phyloP scores from a whole-genome alignment of 768 basidiomycete genomes.

The Amanita subjunquillea region DNA sequence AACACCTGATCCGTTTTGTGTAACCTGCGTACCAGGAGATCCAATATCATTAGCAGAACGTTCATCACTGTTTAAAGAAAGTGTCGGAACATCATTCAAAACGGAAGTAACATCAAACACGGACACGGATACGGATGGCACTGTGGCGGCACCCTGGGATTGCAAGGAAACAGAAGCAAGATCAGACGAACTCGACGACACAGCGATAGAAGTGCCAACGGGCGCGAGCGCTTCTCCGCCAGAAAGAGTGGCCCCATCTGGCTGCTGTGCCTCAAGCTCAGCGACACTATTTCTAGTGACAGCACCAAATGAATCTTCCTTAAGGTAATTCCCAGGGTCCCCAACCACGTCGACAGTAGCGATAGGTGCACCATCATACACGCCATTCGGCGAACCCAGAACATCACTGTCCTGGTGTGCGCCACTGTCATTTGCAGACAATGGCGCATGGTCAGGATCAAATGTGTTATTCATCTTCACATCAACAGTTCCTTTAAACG shows the following conservation, averaged over 20 bases:
- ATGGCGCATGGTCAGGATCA: slow-evolving; percentile 20
- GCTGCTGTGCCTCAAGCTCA: slow-evolving; percentile 5
- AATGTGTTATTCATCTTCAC: slow-evolving; percentile 28
- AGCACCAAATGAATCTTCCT: background rate
- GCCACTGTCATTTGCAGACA: slow-evolving; percentile 10
- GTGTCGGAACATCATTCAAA: slow-evolving; percentile 19
- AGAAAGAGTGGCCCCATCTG: background rate
- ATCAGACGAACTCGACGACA: slow-evolving; percentile 1
- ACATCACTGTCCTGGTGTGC: background rate
- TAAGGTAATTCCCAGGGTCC: slow-evolving; percentile 11
- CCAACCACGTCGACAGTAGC: slow-evolving; percentile 13
- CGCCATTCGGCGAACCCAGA: background rate
- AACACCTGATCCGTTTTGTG: slow-evolving; percentile 8
- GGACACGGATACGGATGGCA: slow-evolving; percentile 34
- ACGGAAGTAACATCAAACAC: slow-evolving; percentile 34
- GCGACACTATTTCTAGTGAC: background rate
- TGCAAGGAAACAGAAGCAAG: slow-evolving; percentile 16
- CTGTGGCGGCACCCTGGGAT: slow-evolving; percentile 20
- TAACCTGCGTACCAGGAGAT: slow-evolving; percentile 30
- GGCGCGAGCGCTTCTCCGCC: background rate
- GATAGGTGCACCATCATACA: slow-evolving; percentile 3
- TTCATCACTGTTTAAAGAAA: slow-evolving; percentile 30
- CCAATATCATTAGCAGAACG: slow-evolving; percentile 37
- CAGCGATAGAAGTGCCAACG: background rate
- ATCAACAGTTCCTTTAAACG: slow-evolving; percentile 37